Evolutionary conservation across 495 filamentous ascomycete genomes (phyloP).

Genomic region (Penicillium verhagenii): DNA sequence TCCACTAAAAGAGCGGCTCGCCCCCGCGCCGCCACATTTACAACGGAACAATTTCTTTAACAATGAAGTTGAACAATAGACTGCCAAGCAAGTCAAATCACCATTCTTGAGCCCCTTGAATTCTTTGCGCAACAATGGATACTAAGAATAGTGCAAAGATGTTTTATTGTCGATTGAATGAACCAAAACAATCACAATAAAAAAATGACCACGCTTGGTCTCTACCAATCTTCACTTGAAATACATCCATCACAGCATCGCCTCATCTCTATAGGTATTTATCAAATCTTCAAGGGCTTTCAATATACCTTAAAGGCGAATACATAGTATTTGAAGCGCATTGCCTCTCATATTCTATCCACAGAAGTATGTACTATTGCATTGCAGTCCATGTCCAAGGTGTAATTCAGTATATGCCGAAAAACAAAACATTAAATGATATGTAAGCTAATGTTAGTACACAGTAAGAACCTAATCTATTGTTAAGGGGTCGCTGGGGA

Average conservation of each 20-base stretch:
- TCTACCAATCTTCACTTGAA: too few species aligned
- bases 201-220: background rate
- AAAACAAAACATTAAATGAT: too few species aligned
- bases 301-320: too few species aligned
- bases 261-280: too few species aligned
- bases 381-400: background rate
- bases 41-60: background rate
- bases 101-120: background rate
- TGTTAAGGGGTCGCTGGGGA: background rate
- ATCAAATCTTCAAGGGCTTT: too few species aligned
- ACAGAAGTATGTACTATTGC: too few species aligned
- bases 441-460: background rate
- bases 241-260: too few species aligned
- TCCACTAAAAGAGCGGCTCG: slow-evolving; percentile 1
- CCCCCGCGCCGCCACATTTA: background rate
- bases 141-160: background rate
- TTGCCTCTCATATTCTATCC: too few species aligned
- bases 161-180: background rate
- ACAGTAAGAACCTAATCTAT: background rate
- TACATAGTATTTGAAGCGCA: too few species aligned
- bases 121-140: background rate
- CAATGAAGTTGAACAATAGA: background rate
- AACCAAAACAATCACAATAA: background rate
- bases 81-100: background rate
- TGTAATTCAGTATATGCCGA: background rate